Percentiles rank a stretch among this genome's conserved stretches.
phyloP scores from a whole-genome alignment of 108 stramenopile species.

The Cyclotella baltica region DNA sequence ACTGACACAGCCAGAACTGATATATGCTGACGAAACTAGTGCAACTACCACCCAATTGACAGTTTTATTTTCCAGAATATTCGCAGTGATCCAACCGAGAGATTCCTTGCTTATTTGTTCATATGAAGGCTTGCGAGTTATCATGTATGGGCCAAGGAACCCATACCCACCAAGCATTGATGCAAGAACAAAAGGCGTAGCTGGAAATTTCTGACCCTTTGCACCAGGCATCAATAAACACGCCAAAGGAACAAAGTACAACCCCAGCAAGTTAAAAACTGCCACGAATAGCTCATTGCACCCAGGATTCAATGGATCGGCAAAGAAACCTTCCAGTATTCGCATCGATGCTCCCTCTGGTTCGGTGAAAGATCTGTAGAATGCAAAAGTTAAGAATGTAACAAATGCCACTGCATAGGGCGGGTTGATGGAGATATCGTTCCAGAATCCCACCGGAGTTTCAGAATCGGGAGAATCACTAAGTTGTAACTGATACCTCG shows the following conservation, averaged over 20 bases:
- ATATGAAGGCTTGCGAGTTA: constrained; percentile 53
- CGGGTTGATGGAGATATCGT: constrained; percentile 39
- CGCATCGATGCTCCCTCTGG: constrained; percentile 43
- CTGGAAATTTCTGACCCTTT: constrained; percentile 44
- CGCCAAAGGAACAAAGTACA: constrained; percentile 62
- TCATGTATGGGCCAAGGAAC: constrained; percentile 59
- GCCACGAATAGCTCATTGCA: constrained; percentile 66
- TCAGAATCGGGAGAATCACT: constrained; percentile 12
- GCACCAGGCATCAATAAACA: constrained; percentile 67
- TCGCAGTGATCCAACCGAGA: constrained; percentile 68
- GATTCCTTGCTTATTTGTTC: constrained; percentile 32
- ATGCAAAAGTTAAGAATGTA: constrained; percentile 42
- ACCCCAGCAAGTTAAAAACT: constrained; percentile 70
- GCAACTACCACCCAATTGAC: constrained; percentile 46
- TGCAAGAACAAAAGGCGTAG: constrained; percentile 66
- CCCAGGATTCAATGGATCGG: constrained; percentile 62
- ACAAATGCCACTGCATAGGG: constrained; percentile 55
- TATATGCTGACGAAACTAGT: constrained; percentile 19
- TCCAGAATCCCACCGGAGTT: constrained; percentile 2
- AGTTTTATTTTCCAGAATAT: constrained; percentile 71
- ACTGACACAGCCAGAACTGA: constrained; percentile 30
- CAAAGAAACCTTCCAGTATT: constrained; percentile 57
- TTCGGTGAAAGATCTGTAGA: constrained; percentile 26
- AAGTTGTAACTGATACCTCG: background rate
- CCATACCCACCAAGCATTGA: constrained; percentile 60